Evolutionary conservation across 169 alveolate genomes (phyloP).

Genomic region (Plasmodium adleri): DNA sequence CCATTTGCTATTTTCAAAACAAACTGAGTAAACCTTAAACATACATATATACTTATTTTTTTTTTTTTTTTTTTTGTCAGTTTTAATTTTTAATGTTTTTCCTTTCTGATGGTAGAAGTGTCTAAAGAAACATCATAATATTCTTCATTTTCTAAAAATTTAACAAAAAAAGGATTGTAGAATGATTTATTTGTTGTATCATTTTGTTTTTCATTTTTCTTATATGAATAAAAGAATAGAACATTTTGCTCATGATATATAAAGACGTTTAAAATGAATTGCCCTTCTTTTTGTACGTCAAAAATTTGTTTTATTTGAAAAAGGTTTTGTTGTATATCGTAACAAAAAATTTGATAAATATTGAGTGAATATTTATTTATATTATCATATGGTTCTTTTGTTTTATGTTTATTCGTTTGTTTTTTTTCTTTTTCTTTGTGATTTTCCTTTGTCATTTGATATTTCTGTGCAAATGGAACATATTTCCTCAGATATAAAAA

Average conservation of each 20-base stretch:
- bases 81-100: background rate
- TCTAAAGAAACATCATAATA: conserved; percentile 49
- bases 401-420: background rate
- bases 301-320: conserved; percentile 15
- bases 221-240: conserved; percentile 37
- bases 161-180: conserved; percentile 58
- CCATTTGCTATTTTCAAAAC: too few species aligned
- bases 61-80: background rate
- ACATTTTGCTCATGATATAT: conserved; percentile 16
- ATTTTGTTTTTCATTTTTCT: background rate
- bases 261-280: conserved; percentile 23
- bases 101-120: background rate
- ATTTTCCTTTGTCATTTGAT: background rate
- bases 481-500: conserved; percentile 19
- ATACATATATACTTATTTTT: background rate
- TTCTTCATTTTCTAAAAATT: conserved; percentile 10
- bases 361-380: background rate
- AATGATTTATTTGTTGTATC: background rate
- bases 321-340: conserved; percentile 24
- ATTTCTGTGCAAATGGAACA: conserved; percentile 4
- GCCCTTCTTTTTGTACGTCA: conserved; percentile 14
- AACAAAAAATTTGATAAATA: conserved; percentile 52
- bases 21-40: too few species aligned
- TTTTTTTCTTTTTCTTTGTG: background rate
- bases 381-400: background rate